Conservation (phyloP, 176 grass and related monocot species). For the Triticum aestivum region IWGSC_CS_RefSeq_v2.1 NC_057802.1:343525946-343526445, state of each 20-base stretch:
- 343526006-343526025: neutral
- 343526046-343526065: slow-evolving; percentile 1
- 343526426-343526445: neutral
- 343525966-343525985: neutral
- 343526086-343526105: neutral
- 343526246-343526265: no score
- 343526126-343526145: neutral
- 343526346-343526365: neutral
- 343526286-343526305: no score
- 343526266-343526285: no score
- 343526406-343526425: neutral
- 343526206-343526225: neutral
- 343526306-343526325: no score
- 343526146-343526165: neutral
- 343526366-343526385: neutral
- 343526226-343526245: neutral
- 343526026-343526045: neutral
- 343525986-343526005: neutral
- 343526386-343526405: slow-evolving; percentile 13
- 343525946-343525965: neutral
- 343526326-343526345: no score
- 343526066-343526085: neutral
- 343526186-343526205: neutral
- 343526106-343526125: neutral
- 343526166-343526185: neutral